Base-by-base conservation (phyloP, 169 alveolate genomes). In the Plasmodium billcollinsi region DNA sequence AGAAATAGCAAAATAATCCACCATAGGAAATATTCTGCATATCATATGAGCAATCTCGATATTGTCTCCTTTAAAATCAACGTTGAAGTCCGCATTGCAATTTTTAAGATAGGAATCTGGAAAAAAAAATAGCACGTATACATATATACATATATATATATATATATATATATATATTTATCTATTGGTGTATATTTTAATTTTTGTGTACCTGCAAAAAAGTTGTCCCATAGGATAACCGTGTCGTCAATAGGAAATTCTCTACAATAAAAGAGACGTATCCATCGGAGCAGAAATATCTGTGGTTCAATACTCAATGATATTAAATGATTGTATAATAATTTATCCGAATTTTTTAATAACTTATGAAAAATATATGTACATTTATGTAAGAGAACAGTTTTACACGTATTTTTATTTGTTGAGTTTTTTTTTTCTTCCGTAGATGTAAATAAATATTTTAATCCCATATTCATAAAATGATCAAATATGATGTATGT, bases 191-290 rank as follows among this genome's bases (percentile, higher is more conserved):
- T 18, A 20, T 18, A 59, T 26, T 21, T 26, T 62, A 21, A 33
- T 18, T 33, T 15, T 14, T 12, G 9, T 2, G 33, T 58, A 90
- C 94, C 94, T 80, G 94, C 71, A 20, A 90, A 73, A 12, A 93
- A 56, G 18, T 75, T 73, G 39, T 94, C 96, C 96, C 96, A 94
- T 26, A 94, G 39, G 47, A 88, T 69, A 43, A 94, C 72, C 3
- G 96, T 94, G 26, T 94, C 96, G 45, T 88, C 92, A 59, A 94
- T 89, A 54, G 74, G 93, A 63, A 92, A 92, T 71, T 95, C 97
- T 62, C 97, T 88, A 58, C 96, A 93, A 73, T 94, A 95, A 63
- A 95, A 69, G 62, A 95, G 95, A 62, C 97, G 86, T 18, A 95
- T 92, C 97, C 97, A 95, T 26, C 97, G 66, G 59, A 94, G 93